Percentiles rank a stretch among this genome's conserved stretches.
Evolutionary conservation across 139 green algal genomes (phyloP).

Genomic region (Chlorella sp.): DNA sequence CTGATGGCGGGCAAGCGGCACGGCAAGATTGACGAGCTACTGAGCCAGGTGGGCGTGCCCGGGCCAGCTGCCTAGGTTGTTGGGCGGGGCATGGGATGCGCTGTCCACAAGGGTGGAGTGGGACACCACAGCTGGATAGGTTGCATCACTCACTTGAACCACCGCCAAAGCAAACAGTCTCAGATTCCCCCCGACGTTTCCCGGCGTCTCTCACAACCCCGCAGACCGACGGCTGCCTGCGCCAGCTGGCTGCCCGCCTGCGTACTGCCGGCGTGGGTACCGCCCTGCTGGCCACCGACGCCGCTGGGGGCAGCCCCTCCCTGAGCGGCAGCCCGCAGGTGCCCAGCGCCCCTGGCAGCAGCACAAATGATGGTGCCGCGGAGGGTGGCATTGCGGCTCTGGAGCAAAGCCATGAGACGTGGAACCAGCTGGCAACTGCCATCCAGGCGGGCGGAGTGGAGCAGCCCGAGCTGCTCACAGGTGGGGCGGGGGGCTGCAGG

Average conservation of each 20-base stretch:
- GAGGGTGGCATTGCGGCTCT: slow-evolving; percentile 8
- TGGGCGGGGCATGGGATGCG: too few relatives aligned
- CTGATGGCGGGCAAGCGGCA: slow-evolving; percentile 57
- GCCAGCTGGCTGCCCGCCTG: slow-evolving; percentile 40
- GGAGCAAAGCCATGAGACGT: slow-evolving; percentile 38
- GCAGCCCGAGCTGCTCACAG: slow-evolving; percentile 56
- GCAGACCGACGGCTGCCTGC: slow-evolving; percentile 71
- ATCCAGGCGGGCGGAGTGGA: slow-evolving; percentile 55
- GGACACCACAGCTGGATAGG: too few relatives aligned
- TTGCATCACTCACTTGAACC: too few relatives aligned
- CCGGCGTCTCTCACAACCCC: too few relatives aligned
- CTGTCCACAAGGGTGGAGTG: too few relatives aligned
- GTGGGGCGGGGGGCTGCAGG: background rate
- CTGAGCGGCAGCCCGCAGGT: background rate
- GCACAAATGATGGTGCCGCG: background rate
- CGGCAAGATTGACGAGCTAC: slow-evolving; percentile 67
- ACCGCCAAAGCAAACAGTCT: too few relatives aligned
- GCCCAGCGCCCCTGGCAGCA: background rate
- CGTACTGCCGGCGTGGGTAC: background rate
- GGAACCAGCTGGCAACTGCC: slow-evolving; percentile 29
- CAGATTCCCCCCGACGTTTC: too few relatives aligned
- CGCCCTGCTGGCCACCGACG: background rate
- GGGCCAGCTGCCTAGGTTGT: too few relatives aligned
- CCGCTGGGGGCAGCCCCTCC: background rate
- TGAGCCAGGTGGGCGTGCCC: slow-evolving; percentile 60